Percentiles rank a stretch among this genome's conserved stretches.
Evolutionary conservation across 2,329 filamentous ascomycete genomes (phyloP).

Genomic region (Phoma sp.): DNA sequence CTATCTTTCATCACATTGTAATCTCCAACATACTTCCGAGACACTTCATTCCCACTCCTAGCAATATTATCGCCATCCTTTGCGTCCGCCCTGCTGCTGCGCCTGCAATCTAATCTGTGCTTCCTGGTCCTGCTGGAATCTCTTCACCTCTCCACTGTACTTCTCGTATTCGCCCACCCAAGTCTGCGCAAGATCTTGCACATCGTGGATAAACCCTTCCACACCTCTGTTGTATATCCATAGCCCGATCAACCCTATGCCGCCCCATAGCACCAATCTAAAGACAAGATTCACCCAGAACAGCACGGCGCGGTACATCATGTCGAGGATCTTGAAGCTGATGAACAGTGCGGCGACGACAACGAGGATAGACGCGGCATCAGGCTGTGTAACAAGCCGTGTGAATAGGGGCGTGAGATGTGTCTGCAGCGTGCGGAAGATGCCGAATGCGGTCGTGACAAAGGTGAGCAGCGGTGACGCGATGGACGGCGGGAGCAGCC

Average conservation of each 20-base stretch:
- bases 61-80: constrained; percentile 6
- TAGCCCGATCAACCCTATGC: constrained; percentile 62
- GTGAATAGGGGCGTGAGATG: constrained; percentile 41
- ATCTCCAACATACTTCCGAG: not conserved
- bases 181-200: constrained; percentile 44
- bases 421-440: constrained; percentile 37
- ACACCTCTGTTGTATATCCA: constrained; percentile 69
- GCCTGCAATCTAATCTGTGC: constrained; percentile 34
- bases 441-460: constrained; percentile 37
- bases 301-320: constrained; percentile 74
- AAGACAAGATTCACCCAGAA: constrained; percentile 78
- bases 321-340: constrained; percentile 69
- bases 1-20: not conserved
- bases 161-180: constrained; percentile 51
- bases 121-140: constrained; percentile 35
- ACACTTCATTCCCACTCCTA: not conserved
- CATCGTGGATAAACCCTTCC: constrained; percentile 69
- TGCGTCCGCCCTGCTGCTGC: constrained; percentile 20
- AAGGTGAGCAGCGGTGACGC: constrained; percentile 40
- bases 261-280: constrained; percentile 69
- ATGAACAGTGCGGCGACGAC: constrained; percentile 70
- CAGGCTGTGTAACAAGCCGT: constrained; percentile 46
- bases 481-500: constrained; percentile 43
- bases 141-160: constrained; percentile 42
- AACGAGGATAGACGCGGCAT: constrained; percentile 61